Evolutionary conservation across 495 filamentous ascomycete genomes (phyloP).

Genomic region (Aspergillus taichungensis): DNA sequence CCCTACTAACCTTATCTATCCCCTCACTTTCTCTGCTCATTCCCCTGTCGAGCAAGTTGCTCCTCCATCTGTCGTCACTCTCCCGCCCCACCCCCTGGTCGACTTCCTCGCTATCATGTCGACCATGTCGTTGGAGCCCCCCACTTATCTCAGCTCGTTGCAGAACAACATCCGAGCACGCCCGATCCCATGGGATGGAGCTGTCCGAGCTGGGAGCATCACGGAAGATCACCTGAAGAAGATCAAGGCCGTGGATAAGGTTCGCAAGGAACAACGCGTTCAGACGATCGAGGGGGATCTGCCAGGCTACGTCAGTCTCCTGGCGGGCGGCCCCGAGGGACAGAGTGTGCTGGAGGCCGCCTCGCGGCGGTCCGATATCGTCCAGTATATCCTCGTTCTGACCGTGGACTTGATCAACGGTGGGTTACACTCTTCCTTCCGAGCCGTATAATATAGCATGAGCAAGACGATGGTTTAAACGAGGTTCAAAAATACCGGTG

Average conservation of each 20-base stretch:
- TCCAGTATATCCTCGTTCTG: constrained; percentile 90
- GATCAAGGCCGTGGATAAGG: constrained; percentile 97
- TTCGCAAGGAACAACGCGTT: constrained; percentile 77
- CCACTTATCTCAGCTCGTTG: constrained; percentile 79
- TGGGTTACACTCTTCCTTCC: constrained; percentile 23
- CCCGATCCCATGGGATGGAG: constrained; percentile 97
- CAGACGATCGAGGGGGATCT: constrained; percentile 73
- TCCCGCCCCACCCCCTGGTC: not conserved
- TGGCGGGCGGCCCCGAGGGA: constrained; percentile 62
- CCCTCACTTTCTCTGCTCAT: too few relatives aligned
- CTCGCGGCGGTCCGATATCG: constrained; percentile 70
- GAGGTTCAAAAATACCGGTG: not conserved
- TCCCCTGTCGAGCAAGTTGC: too few relatives aligned
- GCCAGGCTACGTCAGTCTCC: constrained; percentile 64
- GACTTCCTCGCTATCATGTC: constrained; percentile 11
- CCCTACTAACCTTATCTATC: too few relatives aligned
- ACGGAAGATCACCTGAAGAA: constrained; percentile 89
- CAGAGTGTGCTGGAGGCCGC: constrained; percentile 77
- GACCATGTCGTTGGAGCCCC: constrained; percentile 80
- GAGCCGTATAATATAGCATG: not conserved
- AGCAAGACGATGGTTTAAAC: too few relatives aligned
- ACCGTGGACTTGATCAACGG: constrained; percentile 82
- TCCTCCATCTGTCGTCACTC: not conserved
- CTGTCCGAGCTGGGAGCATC: constrained; percentile 86
- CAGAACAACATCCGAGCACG: constrained; percentile 91